These are phyloP conservation scores for Acorus calamus DNA, from an alignment of 106 monocot species.

Conservation along the genomic window DNA sequence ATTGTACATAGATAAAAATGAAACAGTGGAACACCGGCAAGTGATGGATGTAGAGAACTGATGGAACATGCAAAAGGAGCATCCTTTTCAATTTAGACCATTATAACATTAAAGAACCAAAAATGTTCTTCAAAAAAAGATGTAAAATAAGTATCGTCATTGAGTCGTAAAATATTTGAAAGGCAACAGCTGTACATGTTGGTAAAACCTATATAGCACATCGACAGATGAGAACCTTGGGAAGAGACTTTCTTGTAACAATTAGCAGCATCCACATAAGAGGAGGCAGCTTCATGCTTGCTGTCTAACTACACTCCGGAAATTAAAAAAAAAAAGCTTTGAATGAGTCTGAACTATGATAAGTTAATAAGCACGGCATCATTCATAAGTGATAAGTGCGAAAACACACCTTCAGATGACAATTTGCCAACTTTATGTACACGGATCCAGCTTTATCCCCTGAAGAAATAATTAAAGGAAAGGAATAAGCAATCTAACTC, in stretches of 20 bases:
- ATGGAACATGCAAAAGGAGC: too few relatives aligned
- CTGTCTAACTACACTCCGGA: slow-evolving; percentile 41
- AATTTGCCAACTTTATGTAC: slow-evolving; percentile 55
- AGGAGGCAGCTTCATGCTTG: slow-evolving; percentile 65
- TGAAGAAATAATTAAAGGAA: slow-evolving; percentile 9
- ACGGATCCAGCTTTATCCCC: slow-evolving; percentile 51
- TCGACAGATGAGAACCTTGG: slow-evolving; percentile 25
- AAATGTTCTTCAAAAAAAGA: too few relatives aligned
- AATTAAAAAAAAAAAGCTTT: background rate
- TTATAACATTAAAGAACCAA: too few relatives aligned
- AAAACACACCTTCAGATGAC: slow-evolving; percentile 45
- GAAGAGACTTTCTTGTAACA: slow-evolving; percentile 57
- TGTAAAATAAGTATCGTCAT: too few relatives aligned
- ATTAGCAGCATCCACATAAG: slow-evolving; percentile 65
- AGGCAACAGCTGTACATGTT: too few relatives aligned
- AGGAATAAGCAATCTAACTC: background rate
- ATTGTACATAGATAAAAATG: too few relatives aligned
- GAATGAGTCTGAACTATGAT: background rate
- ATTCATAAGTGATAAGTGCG: background rate
- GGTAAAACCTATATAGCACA: too few relatives aligned
- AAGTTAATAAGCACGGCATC: background rate
- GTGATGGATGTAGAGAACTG: too few relatives aligned
- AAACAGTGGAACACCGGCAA: too few relatives aligned
- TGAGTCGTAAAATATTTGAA: too few relatives aligned
- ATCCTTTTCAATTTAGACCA: too few relatives aligned